Conservation (phyloP, 2,329 filamentous ascomycete species). For the Monosporascus cannonballus region DNA sequence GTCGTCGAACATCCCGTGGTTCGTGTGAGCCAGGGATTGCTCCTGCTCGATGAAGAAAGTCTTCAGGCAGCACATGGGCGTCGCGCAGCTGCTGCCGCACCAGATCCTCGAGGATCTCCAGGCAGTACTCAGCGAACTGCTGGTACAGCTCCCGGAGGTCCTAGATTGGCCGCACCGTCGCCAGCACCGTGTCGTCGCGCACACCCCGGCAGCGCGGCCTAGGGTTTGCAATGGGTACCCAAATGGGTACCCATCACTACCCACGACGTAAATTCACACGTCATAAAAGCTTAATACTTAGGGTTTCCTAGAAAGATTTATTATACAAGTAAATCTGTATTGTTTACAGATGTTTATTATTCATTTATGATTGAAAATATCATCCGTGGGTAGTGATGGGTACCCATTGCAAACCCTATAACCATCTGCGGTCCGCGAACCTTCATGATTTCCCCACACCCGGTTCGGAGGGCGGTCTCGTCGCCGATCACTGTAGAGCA, state of each 20-base stretch:
- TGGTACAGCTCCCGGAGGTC: constrained; percentile 52
- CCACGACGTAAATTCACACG: too few species aligned
- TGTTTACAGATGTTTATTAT: too few species aligned
- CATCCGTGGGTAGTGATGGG: too few species aligned
- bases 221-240: too few species aligned
- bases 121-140: constrained; percentile 56
- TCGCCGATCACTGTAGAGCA: constrained; percentile 58
- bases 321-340: too few species aligned
- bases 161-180: constrained; percentile 53
- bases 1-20: constrained; percentile 27
- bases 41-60: constrained; percentile 26
- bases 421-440: constrained; percentile 56
- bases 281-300: too few species aligned
- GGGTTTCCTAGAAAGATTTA: too few species aligned
- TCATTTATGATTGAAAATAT: too few species aligned
- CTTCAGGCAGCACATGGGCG: constrained; percentile 23
- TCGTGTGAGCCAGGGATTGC: constrained; percentile 28
- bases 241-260: too few species aligned
- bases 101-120: constrained; percentile 57
- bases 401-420: too few species aligned
- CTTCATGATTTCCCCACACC: constrained; percentile 47
- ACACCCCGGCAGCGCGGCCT: constrained; percentile 45
- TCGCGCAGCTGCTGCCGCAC: constrained; percentile 39
- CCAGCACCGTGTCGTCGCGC: constrained; percentile 55
- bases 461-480: constrained; percentile 55